A percentile compares a stretch with the other conserved stretches of the same genome.
Evolutionary conservation across 768 basidiomycete species (phyloP).

Genomic region (Rhodosporidiobolus sp.): DNA sequence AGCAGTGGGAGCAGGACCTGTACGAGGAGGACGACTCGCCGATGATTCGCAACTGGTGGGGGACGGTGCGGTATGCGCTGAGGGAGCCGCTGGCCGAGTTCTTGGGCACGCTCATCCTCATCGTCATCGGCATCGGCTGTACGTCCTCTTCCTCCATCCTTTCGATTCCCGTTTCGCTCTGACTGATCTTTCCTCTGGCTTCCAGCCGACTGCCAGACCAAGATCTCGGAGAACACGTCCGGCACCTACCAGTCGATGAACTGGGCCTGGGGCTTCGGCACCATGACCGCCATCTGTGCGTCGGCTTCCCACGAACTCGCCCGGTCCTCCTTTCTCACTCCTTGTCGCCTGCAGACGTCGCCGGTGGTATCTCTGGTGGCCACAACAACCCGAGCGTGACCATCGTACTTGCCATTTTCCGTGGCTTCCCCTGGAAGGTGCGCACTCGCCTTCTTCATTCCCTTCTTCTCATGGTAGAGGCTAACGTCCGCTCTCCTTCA

Average conservation of each 20-base stretch:
- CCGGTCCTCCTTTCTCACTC: not conserved
- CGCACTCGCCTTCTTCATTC: not conserved
- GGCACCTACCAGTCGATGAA: constrained; percentile 11
- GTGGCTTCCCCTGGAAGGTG: constrained; percentile 39
- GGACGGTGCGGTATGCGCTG: constrained; percentile 24
- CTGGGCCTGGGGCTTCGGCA: constrained; percentile 30
- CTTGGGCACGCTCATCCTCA: constrained; percentile 19
- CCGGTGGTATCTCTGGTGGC: constrained; percentile 36
- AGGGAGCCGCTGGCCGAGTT: constrained; percentile 38
- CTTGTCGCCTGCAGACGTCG: constrained; percentile 5
- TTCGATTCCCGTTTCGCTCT: too few relatives aligned
- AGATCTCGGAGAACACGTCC: constrained; percentile 12
- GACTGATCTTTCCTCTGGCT: not conserved
- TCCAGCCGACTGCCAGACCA: constrained; percentile 30
- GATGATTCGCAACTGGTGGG: constrained; percentile 29
- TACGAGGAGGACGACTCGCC: constrained; percentile 3
- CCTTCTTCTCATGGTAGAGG: too few relatives aligned
- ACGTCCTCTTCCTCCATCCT: not conserved
- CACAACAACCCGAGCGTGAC: constrained; percentile 33
- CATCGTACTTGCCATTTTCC: constrained; percentile 23
- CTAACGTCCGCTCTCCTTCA: not conserved
- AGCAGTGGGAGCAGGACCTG: constrained; percentile 24
- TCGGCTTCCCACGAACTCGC: too few relatives aligned
- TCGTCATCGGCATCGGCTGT: constrained; percentile 30
- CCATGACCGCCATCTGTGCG: constrained; percentile 27